Base-by-base conservation (phyloP, 78 protist genomes). In the Polysphondylium violaceum region DNA sequence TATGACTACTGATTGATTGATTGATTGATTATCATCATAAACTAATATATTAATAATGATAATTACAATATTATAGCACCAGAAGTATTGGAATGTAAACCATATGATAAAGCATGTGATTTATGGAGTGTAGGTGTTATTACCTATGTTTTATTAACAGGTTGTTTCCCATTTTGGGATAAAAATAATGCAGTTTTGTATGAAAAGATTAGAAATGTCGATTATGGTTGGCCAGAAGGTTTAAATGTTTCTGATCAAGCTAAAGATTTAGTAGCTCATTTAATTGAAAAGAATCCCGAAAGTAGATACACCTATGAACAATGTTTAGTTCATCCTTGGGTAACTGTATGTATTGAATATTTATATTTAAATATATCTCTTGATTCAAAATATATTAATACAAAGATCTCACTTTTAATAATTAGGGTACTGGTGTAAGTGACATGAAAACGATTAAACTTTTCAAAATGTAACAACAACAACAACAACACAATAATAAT, bases 91-190 rank as follows among this genome's bases (percentile, higher is more conserved):
- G 74, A 74, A 31, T 93, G 95, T 44, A 76, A 73, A 38, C 93
- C 90, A 21, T 94, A 94, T 67, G 89, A 79, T 69, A 56, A 86
- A 29, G 86, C 92, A 51, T 86, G 88, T 74, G 96, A 94, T 73
- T 33, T 94, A 76, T 94, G 96, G 96, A 72, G 93, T 53, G 86
- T 94, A 31, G 96, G 96, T 58, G 96, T 94, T 2, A 89, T 94
- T 55, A 86, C 93, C 3, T 94, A 86, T 76, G 95, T 94, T 29
- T 58, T 76, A 61, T 55, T 76, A 44, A 90, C 88, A 47, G 88
- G 87, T 35, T 90, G 86, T 64, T 83, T 76, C 75, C 94, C 94
- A 64, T 90, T 76, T 56, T 74, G 83, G 86, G 89, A 74, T 29
- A 74, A 76, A 51, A 74, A 88, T 27, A 69, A 76, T 47, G 87